phyloP scores from a whole-genome alignment of 2,329 filamentous ascomycete genomes.

The Amauroascus niger region DNA sequence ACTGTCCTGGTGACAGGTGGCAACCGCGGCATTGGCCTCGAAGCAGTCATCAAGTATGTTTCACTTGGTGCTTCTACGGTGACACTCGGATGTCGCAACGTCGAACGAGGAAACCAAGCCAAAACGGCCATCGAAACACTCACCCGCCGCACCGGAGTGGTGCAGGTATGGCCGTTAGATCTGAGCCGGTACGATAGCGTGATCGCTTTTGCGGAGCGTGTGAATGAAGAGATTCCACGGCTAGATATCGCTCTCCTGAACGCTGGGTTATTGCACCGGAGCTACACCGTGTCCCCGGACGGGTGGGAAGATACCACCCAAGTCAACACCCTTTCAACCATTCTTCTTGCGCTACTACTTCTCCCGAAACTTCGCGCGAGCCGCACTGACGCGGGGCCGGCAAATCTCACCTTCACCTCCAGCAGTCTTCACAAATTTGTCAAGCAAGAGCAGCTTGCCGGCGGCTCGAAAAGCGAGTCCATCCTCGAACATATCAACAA shows the following conservation, averaged over 20 bases:
- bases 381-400: slow-evolving; percentile 23
- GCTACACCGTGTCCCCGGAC: slow-evolving; percentile 31
- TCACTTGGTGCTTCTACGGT: slow-evolving; percentile 35
- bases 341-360: slow-evolving; percentile 45
- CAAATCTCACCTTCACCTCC: slow-evolving; percentile 39
- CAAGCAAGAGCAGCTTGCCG: slow-evolving; percentile 21
- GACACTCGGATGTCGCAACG: slow-evolving; percentile 40
- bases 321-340: slow-evolving; percentile 50
- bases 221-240: slow-evolving; percentile 29
- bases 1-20: slow-evolving; percentile 44
- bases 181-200: slow-evolving; percentile 41
- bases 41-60: slow-evolving; percentile 42
- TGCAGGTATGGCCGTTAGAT: slow-evolving; percentile 41
- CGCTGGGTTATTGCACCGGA: slow-evolving; percentile 36
- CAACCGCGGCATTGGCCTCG: slow-evolving; percentile 43
- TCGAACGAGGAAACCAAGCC: slow-evolving; percentile 35
- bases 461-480: slow-evolving; percentile 17
- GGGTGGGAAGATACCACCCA: slow-evolving; percentile 48
- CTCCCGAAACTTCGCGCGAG: slow-evolving; percentile 38
- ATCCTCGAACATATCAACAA: slow-evolving; percentile 31
- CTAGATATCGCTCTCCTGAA: slow-evolving; percentile 42
- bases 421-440: slow-evolving; percentile 34
- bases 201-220: slow-evolving; percentile 33
- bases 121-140: slow-evolving; percentile 32
- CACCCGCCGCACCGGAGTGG: slow-evolving; percentile 25